Base-by-base conservation (phyloP, 164 flowering plant genomes). In the Chimonanthus salicifolius region DNA sequence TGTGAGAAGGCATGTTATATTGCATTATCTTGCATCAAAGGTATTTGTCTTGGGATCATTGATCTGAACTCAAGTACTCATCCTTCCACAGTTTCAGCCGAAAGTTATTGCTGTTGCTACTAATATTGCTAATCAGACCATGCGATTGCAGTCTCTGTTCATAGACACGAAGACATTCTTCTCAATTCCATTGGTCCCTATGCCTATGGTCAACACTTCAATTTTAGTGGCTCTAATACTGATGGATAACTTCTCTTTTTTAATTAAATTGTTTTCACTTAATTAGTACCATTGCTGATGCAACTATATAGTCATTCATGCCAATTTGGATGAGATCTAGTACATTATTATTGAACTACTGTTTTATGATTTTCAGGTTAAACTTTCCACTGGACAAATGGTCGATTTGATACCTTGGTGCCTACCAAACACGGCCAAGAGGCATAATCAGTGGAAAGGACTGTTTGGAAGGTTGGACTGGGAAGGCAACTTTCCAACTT, bases 401-500 rank as follows among this genome's bases (percentile, higher is more conserved):
- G 94, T 87, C 68, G 97, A 91, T 81, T 81, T 94, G 79, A 91
- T 92, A 76, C 97, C 98, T 33, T 94, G 98, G 97, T 94, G 93
- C 83, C 79, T 94, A 66, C 97, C 98, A 10, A 89, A 94, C 84
- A 94, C 98, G 18, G 95, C 98, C 18, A 80, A 87, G 73, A 84
- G 95, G 75, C 98, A 94, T 79, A 92, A 92, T 69, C 90, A 94
- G 69, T 94, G 98, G 97, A 92, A 92, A 83, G 97, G 97, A 5
- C 82, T 92, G 62, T 92, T 89, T 82, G 98, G 98, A 58, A 86
- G 98, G 82, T 79, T 94, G 80, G 97, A 92, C 68, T 94, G 98
- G 98, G 91, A 92, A 74, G 98, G 98, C 2, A 92, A 94, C 80
- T 94, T 94, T 69, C 97, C 97, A 8, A 94, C 97, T 73, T 92